Percentiles rank a stretch among this genome's conserved stretches.
Conservation (phyloP, 495 filamentous ascomycete species). For the Hypoxylon fragiforme region DNA sequence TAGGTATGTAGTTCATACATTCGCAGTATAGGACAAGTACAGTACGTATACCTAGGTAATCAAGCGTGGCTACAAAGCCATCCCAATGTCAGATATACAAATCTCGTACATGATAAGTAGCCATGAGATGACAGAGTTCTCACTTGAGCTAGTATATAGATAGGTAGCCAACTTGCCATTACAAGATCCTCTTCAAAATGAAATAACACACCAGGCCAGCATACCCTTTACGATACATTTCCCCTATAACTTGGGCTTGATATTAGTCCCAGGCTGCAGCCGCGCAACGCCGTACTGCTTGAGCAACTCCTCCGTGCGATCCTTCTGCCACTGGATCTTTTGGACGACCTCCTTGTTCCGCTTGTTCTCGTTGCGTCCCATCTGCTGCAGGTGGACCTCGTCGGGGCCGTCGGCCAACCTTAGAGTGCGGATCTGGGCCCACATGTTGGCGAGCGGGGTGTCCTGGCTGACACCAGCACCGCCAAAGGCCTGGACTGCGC, state of each 20-base stretch:
- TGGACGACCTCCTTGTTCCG: constrained; percentile 62
- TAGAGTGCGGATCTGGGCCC: constrained; percentile 81
- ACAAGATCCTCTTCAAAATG: no score
- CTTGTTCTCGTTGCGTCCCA: constrained; percentile 84
- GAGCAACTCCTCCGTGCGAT: constrained; percentile 67
- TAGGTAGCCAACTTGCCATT: no score
- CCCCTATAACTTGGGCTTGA: constrained; percentile 54
- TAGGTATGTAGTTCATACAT: no score
- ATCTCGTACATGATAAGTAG: no score
- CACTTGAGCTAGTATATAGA: no score
- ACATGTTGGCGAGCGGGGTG: constrained; percentile 84
- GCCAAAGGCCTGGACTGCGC: constrained; percentile 84
- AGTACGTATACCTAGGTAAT: no score
- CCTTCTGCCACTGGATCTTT: constrained; percentile 66
- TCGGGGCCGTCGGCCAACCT: constrained; percentile 89
- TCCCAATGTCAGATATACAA: no score
- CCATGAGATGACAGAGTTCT: no score
- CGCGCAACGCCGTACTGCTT: constrained; percentile 59
- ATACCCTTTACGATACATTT: background rate
- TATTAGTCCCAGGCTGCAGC: constrained; percentile 53
- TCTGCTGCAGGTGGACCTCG: constrained; percentile 90
- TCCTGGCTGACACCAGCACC: constrained; percentile 88
- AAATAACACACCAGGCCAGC: no score
- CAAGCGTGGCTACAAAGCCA: no score
- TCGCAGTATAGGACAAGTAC: no score